These are phyloP conservation scores for Eucalyptus cladocalyx DNA, from an alignment of 345 rosid species.

Conservation along the genomic window DNA sequence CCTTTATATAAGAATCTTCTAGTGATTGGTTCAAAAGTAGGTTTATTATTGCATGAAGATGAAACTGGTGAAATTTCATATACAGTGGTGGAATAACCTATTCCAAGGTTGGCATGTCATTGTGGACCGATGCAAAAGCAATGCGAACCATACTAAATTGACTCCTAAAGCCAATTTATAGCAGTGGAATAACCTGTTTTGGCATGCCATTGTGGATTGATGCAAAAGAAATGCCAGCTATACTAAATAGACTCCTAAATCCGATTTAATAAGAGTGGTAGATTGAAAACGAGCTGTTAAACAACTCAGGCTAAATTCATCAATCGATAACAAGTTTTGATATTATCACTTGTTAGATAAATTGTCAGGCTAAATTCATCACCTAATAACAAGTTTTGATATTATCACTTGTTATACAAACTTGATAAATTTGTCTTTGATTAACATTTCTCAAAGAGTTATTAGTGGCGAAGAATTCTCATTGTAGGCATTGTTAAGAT, in stretches of 20 bases:
- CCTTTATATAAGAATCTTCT: not conserved
- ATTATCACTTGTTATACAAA: not conserved
- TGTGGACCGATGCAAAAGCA: not conserved
- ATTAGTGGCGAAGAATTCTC: not conserved
- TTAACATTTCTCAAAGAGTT: not conserved
- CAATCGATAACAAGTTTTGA: not conserved
- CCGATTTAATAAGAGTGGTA: not conserved
- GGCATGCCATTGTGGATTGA: not conserved
- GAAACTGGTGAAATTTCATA: not conserved
- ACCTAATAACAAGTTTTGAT: too few species aligned
- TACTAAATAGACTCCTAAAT: not conserved
- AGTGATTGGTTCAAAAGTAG: not conserved
- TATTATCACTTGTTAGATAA: not conserved
- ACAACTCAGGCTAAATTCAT: not conserved
- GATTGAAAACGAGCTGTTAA: not conserved
- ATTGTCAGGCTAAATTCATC: too few species aligned
- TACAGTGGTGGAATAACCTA: not conserved
- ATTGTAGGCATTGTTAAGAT: not conserved
- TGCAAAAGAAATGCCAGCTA: not conserved
- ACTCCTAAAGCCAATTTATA: not conserved
- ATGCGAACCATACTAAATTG: not conserved
- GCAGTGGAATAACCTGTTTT: too few species aligned
- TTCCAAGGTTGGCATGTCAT: not conserved
- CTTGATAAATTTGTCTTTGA: not conserved
- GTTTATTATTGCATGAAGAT: not conserved